These are phyloP conservation scores for Fraxinus xanthoxyloides DNA, from an alignment of 305 asterid species.

Conservation along the genomic window DNA sequence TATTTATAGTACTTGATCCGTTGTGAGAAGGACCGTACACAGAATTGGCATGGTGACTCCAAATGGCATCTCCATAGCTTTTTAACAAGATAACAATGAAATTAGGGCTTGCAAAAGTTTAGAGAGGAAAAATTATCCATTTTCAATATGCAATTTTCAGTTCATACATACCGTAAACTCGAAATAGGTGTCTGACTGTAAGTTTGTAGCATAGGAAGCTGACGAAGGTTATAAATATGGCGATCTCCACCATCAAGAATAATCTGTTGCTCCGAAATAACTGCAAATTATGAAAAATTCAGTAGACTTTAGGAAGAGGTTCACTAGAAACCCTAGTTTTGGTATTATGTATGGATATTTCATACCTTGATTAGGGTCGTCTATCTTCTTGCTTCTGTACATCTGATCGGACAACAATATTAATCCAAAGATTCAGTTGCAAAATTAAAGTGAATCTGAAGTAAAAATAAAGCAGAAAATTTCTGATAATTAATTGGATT, in stretches of 20 bases:
- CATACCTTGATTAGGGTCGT: constrained; percentile 85
- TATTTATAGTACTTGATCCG: constrained; percentile 23
- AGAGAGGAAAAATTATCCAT: not conserved
- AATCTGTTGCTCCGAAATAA: constrained; percentile 57
- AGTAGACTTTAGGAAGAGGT: constrained; percentile 9
- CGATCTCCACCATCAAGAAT: constrained; percentile 67
- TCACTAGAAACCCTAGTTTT: constrained; percentile 42
- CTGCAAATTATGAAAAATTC: constrained; percentile 3
- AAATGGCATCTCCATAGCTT: constrained; percentile 51
- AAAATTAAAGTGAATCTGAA: not conserved
- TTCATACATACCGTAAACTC: constrained; percentile 41
- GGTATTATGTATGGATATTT: not conserved
- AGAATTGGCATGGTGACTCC: constrained; percentile 44
- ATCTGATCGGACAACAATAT: constrained; percentile 41
- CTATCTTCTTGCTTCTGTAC: constrained; percentile 93
- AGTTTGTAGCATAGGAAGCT: constrained; percentile 74
- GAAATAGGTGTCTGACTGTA: constrained; percentile 50
- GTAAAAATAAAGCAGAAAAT: not conserved
- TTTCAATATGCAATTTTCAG: not conserved
- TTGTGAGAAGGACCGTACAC: constrained; percentile 35
- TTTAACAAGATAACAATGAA: not conserved
- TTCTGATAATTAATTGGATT: not conserved
- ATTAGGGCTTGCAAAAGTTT: constrained; percentile 12
- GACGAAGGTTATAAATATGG: constrained; percentile 69
- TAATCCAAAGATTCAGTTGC: not conserved